These are phyloP conservation scores for Fusarium subglutinans DNA, from an alignment of 2,329 filamentous ascomycete genomes.

Conservation along the genomic window DNA sequence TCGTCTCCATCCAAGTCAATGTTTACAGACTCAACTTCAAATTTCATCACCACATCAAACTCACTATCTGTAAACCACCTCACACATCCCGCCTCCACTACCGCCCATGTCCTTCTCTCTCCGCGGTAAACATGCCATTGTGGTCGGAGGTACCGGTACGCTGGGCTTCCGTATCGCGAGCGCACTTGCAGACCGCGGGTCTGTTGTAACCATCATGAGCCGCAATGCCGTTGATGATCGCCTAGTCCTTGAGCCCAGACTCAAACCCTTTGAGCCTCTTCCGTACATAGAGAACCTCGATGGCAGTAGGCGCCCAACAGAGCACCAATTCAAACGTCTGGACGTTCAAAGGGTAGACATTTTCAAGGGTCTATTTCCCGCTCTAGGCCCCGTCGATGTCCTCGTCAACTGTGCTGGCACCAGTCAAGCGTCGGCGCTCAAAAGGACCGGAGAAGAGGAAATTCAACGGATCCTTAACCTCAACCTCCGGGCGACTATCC, in stretches of 20 bases:
- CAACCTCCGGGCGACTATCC: conserved; percentile 75
- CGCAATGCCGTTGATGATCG: conserved; percentile 60
- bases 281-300: background rate
- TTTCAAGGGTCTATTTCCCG: conserved; percentile 46
- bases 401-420: conserved; percentile 85
- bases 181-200: conserved; percentile 71
- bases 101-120: conserved; percentile 48
- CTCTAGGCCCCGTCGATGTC: conserved; percentile 58
- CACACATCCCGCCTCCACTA: background rate
- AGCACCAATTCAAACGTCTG: conserved; percentile 49
- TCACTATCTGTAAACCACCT: background rate
- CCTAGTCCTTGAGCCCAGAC: conserved; percentile 50
- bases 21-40: conserved; percentile 4
- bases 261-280: conserved; percentile 38
- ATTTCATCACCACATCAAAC: conserved; percentile 7
- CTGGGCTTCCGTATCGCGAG: conserved; percentile 75
- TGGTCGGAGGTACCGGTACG: conserved; percentile 76
- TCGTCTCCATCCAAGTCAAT: background rate
- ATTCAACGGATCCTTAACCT: conserved; percentile 70
- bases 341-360: conserved; percentile 43
- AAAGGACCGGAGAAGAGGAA: conserved; percentile 58
- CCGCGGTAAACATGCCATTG: conserved; percentile 62
- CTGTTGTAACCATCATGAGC: conserved; percentile 68
- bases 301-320: conserved; percentile 22
- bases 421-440: conserved; percentile 71